phyloP scores from a whole-genome alignment of 257 asterid species.

The Rubia yunnanensis region DNA sequence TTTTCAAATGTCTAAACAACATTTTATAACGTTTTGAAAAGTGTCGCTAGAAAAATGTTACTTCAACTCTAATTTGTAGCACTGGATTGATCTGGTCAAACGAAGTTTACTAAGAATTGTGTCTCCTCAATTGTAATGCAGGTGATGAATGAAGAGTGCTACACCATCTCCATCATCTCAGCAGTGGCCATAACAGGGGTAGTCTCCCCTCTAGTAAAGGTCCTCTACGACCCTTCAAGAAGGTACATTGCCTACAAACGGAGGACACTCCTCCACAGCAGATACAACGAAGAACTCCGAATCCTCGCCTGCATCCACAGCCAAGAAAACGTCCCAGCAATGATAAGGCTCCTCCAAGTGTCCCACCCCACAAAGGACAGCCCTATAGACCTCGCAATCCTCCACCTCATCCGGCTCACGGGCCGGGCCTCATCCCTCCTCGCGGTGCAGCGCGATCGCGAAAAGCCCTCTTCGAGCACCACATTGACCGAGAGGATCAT shows the following conservation, averaged over 20 bases:
- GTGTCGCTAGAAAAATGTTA: too few relatives aligned
- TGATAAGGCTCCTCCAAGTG: slow-evolving; percentile 44
- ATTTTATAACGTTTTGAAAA: too few relatives aligned
- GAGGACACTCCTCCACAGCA: slow-evolving; percentile 43
- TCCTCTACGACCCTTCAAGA: slow-evolving; percentile 53
- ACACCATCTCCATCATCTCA: slow-evolving; percentile 35
- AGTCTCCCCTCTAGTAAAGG: slow-evolving; percentile 43
- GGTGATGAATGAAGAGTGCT: slow-evolving; percentile 36
- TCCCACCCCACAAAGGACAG: slow-evolving; percentile 38
- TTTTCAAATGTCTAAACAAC: too few relatives aligned
- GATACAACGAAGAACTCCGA: slow-evolving; percentile 41
- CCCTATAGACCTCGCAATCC: slow-evolving; percentile 36
- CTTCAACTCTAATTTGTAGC: too few relatives aligned
- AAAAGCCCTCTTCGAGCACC: slow-evolving; percentile 21
- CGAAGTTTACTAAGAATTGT: not conserved
- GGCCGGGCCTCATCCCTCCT: slow-evolving; percentile 53
- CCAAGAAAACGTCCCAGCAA: slow-evolving; percentile 39
- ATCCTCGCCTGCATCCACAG: slow-evolving; percentile 47
- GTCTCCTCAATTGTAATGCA: slow-evolving; percentile 16
- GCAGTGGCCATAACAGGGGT: slow-evolving; percentile 43
- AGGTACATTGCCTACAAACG: slow-evolving; percentile 51
- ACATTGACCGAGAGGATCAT: slow-evolving; percentile 43
- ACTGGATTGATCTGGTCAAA: not conserved
- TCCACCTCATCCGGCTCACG: slow-evolving; percentile 50
- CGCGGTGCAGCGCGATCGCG: slow-evolving; percentile 27